Evolutionary conservation across 2,329 filamentous ascomycete species (phyloP).

Genomic region (Pseudocercospora crystallina): DNA sequence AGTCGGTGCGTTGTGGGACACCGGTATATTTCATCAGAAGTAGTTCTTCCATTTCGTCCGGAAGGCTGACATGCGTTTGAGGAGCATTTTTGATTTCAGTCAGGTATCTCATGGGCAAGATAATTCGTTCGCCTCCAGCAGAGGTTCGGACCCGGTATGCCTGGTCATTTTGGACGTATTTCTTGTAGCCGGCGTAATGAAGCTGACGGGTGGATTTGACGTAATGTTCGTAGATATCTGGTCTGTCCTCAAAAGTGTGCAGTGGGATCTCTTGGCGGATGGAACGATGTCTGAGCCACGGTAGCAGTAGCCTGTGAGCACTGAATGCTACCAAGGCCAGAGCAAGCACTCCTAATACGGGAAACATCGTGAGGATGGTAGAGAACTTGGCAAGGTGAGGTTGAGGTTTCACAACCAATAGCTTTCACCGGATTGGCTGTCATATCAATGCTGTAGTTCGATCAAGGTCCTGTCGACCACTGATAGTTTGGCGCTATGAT

Average conservation of each 20-base stretch:
- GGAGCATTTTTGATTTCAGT: constrained; percentile 15
- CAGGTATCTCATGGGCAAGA: constrained; percentile 12
- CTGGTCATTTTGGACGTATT: constrained; percentile 2
- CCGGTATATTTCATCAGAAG: constrained; percentile 16
- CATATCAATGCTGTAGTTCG: not conserved
- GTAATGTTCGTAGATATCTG: constrained; percentile 14
- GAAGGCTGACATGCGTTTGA: constrained; percentile 9
- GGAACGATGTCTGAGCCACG: not conserved
- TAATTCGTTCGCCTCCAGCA: constrained; percentile 16
- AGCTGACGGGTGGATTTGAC: constrained; percentile 13
- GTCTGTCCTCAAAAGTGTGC: constrained; percentile 10
- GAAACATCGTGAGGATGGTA: not conserved
- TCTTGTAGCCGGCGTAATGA: constrained; percentile 14
- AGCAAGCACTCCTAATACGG: not conserved
- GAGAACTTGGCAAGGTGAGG: not conserved
- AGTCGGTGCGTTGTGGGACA: constrained; percentile 16
- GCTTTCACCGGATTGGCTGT: not conserved
- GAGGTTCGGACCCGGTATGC: constrained; percentile 12
- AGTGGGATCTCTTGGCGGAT: constrained; percentile 1
- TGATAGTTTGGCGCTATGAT: not conserved
- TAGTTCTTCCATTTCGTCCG: constrained; percentile 17
- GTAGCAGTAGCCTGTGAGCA: not conserved
- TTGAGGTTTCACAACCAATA: not conserved
- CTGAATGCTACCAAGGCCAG: not conserved
- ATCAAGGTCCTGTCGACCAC: not conserved